phyloP scores from a whole-genome alignment of 805 yeast genomes.

The Scheffersomyces ergatensis region DNA sequence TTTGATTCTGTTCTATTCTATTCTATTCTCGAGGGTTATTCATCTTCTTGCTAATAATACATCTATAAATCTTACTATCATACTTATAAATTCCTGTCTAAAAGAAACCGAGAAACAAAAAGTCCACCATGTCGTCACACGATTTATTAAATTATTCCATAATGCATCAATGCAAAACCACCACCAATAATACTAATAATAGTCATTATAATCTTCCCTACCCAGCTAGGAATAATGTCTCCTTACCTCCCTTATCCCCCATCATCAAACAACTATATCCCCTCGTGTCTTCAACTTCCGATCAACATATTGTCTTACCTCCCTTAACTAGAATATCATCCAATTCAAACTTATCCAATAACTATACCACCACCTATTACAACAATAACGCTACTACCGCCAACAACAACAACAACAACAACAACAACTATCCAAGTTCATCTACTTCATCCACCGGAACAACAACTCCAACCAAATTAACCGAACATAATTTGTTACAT shows the following conservation, averaged over 20 bases:
- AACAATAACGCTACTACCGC: background rate
- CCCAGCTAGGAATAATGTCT: background rate
- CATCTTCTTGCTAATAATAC: too few relatives aligned
- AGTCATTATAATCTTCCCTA: background rate
- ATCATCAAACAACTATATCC: background rate
- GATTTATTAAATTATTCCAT: conserved; percentile 40
- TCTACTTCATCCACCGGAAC: conserved; percentile 3
- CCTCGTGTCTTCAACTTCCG: too few relatives aligned
- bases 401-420: conserved; percentile 1
- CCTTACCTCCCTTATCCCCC: background rate
- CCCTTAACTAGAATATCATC: background rate
- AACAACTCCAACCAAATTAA: conserved; percentile 4
- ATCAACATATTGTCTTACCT: background rate
- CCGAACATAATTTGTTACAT: conserved; percentile 2
- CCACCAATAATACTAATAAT: conserved; percentile 1
- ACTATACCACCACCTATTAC: background rate
- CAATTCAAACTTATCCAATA: background rate
- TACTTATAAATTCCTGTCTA: too few relatives aligned
- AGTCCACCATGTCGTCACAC: conserved; percentile 27
- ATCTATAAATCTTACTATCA: too few relatives aligned
- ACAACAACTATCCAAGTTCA: background rate
- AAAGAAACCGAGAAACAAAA: too few relatives aligned
- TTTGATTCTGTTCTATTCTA: too few relatives aligned
- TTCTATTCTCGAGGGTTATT: too few relatives aligned
- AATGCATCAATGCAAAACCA: conserved; percentile 20